These are phyloP conservation scores for Rosa chinensis DNA, from an alignment of 306 rosid species.

Conservation along the genomic window DNA sequence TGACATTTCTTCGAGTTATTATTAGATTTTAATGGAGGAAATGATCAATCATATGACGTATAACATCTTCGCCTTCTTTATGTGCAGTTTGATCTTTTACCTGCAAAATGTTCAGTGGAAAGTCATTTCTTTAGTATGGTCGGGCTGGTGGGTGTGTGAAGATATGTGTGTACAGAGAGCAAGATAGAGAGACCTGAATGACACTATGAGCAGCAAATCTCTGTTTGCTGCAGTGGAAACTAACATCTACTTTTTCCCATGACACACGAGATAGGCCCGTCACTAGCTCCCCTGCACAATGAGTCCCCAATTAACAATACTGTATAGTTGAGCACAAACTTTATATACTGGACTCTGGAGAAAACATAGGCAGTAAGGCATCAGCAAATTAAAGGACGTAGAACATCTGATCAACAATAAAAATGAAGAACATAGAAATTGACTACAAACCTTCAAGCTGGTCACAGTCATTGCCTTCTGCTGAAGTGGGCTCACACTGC, in stretches of 20 bases:
- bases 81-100: constrained; percentile 72
- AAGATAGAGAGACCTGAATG: constrained; percentile 66
- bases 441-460: constrained; percentile 74
- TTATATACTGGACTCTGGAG: background rate
- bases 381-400: background rate
- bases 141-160: background rate
- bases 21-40: constrained; percentile 47
- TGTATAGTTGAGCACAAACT: constrained; percentile 1
- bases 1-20: background rate
- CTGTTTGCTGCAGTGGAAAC: constrained; percentile 70
- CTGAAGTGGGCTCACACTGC: constrained; percentile 45
- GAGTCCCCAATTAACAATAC: constrained; percentile 24
- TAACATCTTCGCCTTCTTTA: constrained; percentile 93
- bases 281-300: constrained; percentile 76
- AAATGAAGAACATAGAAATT: background rate
- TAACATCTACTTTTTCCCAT: constrained; percentile 97
- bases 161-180: background rate
- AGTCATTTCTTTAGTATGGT: background rate
- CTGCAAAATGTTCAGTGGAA: constrained; percentile 39
- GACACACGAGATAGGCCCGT: constrained; percentile 77
- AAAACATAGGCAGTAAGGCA: constrained; percentile 6
- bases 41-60: constrained; percentile 84
- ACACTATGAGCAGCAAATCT: constrained; percentile 95
- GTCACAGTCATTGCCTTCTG: constrained; percentile 43
- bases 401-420: background rate